Conservation (phyloP, 306 rosid species). For the Acacia melanoxylon region DNA sequence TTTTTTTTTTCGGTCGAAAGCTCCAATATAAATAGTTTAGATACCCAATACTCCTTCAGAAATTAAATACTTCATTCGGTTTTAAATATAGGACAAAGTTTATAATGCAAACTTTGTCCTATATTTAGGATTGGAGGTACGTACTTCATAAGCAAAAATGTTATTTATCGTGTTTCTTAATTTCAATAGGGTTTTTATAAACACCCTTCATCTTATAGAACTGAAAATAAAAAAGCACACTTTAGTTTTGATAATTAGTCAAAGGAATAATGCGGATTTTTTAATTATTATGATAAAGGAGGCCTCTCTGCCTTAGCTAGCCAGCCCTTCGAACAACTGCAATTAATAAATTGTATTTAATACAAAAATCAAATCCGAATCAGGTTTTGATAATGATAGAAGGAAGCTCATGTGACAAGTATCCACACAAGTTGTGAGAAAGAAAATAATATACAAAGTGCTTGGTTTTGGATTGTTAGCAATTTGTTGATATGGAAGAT, state of each 20-base stretch:
- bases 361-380: slow-evolving; percentile 12
- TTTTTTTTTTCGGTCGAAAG: too few relatives aligned
- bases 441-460: background rate
- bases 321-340: background rate
- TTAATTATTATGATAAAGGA: background rate
- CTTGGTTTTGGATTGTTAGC: background rate
- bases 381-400: background rate
- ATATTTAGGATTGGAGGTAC: too few relatives aligned
- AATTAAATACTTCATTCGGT: background rate
- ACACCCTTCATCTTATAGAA: background rate
- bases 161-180: background rate
- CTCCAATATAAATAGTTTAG: background rate
- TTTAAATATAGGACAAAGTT: too few relatives aligned
- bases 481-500: slow-evolving; percentile 19
- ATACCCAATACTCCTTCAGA: background rate
- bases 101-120: too few relatives aligned
- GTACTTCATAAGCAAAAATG: background rate
- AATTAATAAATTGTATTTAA: background rate
- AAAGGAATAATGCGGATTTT: background rate
- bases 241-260: background rate
- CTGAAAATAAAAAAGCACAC: background rate
- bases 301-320: background rate
- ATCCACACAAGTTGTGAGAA: slow-evolving; percentile 23
- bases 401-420: slow-evolving; percentile 17
- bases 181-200: background rate